Evolutionary conservation across 257 asterid species (phyloP), one percentile per base, ranked within the genome.

Genomic region (Solanum tarijense): DNA sequence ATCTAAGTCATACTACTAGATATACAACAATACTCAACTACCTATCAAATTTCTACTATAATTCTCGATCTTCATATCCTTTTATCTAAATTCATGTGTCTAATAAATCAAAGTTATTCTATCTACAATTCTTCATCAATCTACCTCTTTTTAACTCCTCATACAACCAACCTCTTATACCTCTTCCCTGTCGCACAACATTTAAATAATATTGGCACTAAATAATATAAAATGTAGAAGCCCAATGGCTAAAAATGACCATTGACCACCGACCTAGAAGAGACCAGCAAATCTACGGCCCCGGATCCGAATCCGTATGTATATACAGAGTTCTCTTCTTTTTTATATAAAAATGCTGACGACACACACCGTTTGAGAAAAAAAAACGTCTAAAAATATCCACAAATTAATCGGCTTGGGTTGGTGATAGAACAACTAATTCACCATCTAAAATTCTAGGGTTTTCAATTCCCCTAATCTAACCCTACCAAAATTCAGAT

Each of bases 41-140:
- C 8, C 32, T 65, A 65, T 5, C 2, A 2, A 5, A 2, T 12
- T n/a, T 2, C 7, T 65, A 11, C 1, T 0, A 25, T 0, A n/a
- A n/a, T 1, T 65, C 16, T n/a, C 2, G 0, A 11, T 5, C 9
- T 65, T 1, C 1, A 2, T n/a, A 65, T 65, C 3, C 4, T 62
- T 62, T 0, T 0, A 62, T n/a, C 14, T 11, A 65, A 10, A 2
- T 10, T 65, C 16, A 10, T 0, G 1, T n/a, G 6, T 1, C 1
- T 0, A 60, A 23, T 21, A 8, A 21, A 7, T 5, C 25, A 58
- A 58, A 58, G 1, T 48, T 48, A 20, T 20, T 58, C 11, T 0
- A 20, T 65, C 0, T 11, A 1, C 18, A 65, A 65, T 65, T 65
- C 4, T n/a, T 11, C 18, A 0, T 11, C 1, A 0, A 65, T 65